Conservation (phyloP, 2,329 filamentous ascomycete genomes). For the Paecilomyces sp. region DNA sequence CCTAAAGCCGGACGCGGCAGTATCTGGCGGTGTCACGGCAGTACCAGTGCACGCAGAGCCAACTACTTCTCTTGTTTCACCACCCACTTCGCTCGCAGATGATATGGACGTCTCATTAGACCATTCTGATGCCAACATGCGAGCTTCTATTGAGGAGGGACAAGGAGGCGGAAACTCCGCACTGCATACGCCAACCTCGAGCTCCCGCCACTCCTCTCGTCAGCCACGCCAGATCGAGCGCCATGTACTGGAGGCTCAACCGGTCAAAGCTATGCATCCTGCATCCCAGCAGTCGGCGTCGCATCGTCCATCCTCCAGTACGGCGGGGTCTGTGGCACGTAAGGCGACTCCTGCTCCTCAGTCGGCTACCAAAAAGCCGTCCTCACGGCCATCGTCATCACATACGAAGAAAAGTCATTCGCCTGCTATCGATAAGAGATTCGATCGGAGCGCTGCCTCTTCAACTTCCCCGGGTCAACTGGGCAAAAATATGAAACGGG, state of each 20-base stretch:
- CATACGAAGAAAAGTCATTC: conserved; percentile 29
- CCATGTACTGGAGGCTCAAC: conserved; percentile 27
- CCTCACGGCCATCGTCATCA: conserved; percentile 30
- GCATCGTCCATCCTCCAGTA: conserved; percentile 16
- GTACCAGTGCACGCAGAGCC: conserved; percentile 22
- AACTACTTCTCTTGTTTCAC: conserved; percentile 35
- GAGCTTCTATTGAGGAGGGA: conserved; percentile 16
- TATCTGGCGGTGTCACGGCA: conserved; percentile 19
- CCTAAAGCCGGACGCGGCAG: conserved; percentile 26
- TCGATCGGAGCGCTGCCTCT: conserved; percentile 14
- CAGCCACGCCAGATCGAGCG: conserved; percentile 36
- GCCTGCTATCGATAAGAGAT: conserved; percentile 32
- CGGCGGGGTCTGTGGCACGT: conserved; percentile 9
- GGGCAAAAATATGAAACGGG: conserved; percentile 20
- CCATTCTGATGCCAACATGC: conserved; percentile 18
- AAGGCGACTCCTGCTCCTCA: conserved; percentile 21
- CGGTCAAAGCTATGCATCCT: conserved; percentile 17
- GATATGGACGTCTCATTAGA: conserved; percentile 27
- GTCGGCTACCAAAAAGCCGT: conserved; percentile 22
- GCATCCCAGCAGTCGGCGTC: conserved; percentile 14
- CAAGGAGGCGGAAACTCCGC: conserved; percentile 19
- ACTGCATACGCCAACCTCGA: conserved; percentile 31
- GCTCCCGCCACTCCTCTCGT: conserved; percentile 38
- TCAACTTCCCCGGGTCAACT: conserved; percentile 21
- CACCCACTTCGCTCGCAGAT: conserved; percentile 37